phyloP scores from a whole-genome alignment of 163 green algal species.

The Scenedesmus sp. region DNA sequence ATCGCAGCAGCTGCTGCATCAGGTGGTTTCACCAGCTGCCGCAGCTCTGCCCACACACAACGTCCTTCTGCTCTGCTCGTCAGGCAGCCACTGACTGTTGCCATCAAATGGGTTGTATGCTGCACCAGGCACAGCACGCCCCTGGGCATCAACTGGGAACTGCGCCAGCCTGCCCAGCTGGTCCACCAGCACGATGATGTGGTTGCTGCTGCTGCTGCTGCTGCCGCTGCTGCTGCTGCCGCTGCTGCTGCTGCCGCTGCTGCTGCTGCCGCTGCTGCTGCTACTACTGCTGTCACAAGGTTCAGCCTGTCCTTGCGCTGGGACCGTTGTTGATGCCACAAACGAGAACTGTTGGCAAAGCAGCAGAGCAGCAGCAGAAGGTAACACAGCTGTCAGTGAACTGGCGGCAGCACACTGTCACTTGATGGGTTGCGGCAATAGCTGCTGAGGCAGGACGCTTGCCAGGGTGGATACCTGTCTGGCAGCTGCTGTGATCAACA shows the following conservation, averaged over 20 bases:
- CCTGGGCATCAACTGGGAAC: background rate
- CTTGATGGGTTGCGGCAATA: no score
- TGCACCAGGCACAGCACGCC: background rate
- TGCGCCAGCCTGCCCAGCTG: conserved; percentile 22
- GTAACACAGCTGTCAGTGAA: background rate
- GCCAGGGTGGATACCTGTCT: no score
- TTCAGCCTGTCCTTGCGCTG: background rate
- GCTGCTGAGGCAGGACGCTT: no score
- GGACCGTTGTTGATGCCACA: background rate
- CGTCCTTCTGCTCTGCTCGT: background rate
- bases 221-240: background rate
- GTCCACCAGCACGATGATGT: conserved; percentile 25
- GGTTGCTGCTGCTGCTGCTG: background rate
- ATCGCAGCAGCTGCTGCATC: no score
- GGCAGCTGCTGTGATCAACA: no score
- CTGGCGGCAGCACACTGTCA: background rate
- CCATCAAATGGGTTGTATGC: background rate
- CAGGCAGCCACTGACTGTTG: background rate
- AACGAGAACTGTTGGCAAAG: conserved; percentile 36
- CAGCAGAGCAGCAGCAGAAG: conserved; percentile 8
- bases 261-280: background rate
- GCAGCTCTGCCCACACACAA: background rate
- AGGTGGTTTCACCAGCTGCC: background rate
- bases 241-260: background rate
- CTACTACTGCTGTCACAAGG: background rate